A percentile compares a stretch with the other conserved stretches of the same genome.
phyloP scores from a whole-genome alignment of 225 moss, liverwort and hornwort species.

The Physcomitrium patens region DNA sequence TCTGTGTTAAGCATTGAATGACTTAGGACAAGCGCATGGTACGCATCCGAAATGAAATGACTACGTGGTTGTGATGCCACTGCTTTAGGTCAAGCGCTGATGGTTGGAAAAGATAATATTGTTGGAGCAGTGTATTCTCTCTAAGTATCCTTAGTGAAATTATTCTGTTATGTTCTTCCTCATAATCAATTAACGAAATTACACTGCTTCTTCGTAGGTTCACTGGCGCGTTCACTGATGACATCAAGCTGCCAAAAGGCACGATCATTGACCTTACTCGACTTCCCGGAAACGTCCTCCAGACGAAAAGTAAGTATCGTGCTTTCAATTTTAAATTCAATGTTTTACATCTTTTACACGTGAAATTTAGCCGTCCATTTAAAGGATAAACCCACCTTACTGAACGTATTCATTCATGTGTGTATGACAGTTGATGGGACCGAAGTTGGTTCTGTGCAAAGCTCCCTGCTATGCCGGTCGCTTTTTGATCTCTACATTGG shows the following conservation, averaged over 20 bases:
- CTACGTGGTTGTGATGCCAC: neutral
- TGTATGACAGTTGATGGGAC: constrained; percentile 59
- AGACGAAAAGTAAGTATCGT: constrained; percentile 63
- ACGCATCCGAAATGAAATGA: neutral
- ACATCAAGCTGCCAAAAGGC: constrained; percentile 77
- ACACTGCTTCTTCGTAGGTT: constrained; percentile 52
- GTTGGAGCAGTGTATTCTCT: neutral
- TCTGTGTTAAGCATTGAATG: neutral
- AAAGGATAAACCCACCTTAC: neutral
- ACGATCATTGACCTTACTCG: constrained; percentile 82
- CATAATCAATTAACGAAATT: constrained; percentile 4
- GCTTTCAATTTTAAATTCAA: neutral
- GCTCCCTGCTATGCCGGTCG: constrained; percentile 78
- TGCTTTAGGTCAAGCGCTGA: neutral
- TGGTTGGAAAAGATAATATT: constrained; percentile 3
- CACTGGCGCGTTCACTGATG: constrained; percentile 79
- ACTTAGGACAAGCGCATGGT: neutral
- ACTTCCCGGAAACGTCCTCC: constrained; percentile 75
- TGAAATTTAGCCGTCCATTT: neutral
- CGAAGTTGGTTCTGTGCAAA: constrained; percentile 81
- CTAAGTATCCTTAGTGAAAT: neutral
- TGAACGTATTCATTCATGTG: constrained; percentile 5
- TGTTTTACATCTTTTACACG: constrained; percentile 1
- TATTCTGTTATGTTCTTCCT: neutral
- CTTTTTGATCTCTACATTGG: constrained; percentile 94